Conservation (phyloP, 1,284 basidiomycete genomes). For the Lentinula novae-zelandiae region DNA sequence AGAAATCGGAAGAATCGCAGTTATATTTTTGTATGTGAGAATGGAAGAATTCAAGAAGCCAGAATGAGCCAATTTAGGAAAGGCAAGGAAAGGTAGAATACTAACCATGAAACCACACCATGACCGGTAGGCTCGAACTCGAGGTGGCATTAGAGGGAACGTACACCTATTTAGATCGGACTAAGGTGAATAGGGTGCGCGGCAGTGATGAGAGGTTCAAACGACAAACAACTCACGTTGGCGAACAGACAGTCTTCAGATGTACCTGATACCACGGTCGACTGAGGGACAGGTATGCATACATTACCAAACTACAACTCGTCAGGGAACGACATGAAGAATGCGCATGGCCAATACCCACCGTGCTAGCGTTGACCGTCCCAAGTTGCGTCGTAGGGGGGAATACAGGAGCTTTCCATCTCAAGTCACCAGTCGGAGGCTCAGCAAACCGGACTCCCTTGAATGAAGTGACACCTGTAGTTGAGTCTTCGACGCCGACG, state of each 20-base stretch:
- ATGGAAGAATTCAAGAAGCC: not conserved
- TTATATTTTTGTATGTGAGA: not conserved
- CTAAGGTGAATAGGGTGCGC: not conserved
- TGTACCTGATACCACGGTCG: conserved; percentile 22
- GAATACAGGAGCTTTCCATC: conserved; percentile 35
- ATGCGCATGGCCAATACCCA: conserved; percentile 9
- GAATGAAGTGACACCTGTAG: conserved; percentile 30
- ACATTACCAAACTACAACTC: conserved; percentile 22
- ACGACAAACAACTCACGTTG: conserved; percentile 26
- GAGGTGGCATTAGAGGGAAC: conserved; percentile 24
- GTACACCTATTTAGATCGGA: conserved; percentile 23
- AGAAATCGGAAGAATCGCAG: too few species aligned
- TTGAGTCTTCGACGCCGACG: conserved; percentile 25
- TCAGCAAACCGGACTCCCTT: conserved; percentile 36
- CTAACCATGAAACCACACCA: conserved; percentile 35
- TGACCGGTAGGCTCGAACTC: conserved; percentile 26
- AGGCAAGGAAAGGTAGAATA: not conserved
- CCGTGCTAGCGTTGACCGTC: conserved; percentile 30
- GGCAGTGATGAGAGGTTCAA: not conserved
- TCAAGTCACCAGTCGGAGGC: conserved; percentile 31
- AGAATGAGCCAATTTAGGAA: not conserved
- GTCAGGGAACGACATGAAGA: not conserved
- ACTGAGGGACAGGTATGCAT: conserved; percentile 17
- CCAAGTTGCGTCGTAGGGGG: conserved; percentile 33
- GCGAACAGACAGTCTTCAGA: conserved; percentile 40